phyloP scores from a whole-genome alignment of 2,329 filamentous ascomycete species.

The Pezicula neosporulosa region DNA sequence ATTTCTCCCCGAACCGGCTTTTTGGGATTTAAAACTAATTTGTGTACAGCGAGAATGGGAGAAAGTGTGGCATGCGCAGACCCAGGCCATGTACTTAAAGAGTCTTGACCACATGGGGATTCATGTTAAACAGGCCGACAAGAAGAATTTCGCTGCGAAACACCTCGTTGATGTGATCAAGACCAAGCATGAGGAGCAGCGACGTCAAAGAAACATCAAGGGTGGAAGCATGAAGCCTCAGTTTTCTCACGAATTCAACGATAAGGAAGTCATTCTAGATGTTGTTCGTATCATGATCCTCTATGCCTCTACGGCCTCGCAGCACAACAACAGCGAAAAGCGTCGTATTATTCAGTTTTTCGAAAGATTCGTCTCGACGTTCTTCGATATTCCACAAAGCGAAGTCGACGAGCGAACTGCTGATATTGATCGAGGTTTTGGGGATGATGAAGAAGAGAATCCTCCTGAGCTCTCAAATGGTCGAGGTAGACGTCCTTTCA shows the following conservation, averaged over 20 bases:
- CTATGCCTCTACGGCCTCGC: slow-evolving; percentile 64
- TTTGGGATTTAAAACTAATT: slow-evolving; percentile 8
- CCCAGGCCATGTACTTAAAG: slow-evolving; percentile 90
- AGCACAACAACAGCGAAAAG: slow-evolving; percentile 70
- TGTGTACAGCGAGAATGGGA: slow-evolving; percentile 80
- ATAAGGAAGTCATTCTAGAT: slow-evolving; percentile 64
- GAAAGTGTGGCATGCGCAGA: slow-evolving; percentile 97
- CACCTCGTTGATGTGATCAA: slow-evolving; percentile 88
- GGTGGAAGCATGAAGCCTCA: slow-evolving; percentile 65
- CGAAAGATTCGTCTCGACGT: slow-evolving; percentile 70
- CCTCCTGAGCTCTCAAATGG: slow-evolving; percentile 69
- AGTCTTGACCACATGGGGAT: slow-evolving; percentile 97
- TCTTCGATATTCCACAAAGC: slow-evolving; percentile 73
- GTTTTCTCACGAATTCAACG: slow-evolving; percentile 70
- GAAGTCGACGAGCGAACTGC: slow-evolving; percentile 63
- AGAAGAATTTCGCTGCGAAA: slow-evolving; percentile 87
- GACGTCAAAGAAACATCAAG: slow-evolving; percentile 64
- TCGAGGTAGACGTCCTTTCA: slow-evolving; percentile 56
- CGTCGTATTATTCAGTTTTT: slow-evolving; percentile 73
- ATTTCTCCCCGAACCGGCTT: slow-evolving; percentile 13
- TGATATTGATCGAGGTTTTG: slow-evolving; percentile 66
- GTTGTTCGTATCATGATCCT: slow-evolving; percentile 60
- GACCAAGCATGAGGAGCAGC: slow-evolving; percentile 87
- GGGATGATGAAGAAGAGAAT: slow-evolving; percentile 76
- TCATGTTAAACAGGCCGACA: slow-evolving; percentile 82